phyloP scores from a whole-genome alignment of 257 asterid genomes.

The Cordia subcordata region DNA sequence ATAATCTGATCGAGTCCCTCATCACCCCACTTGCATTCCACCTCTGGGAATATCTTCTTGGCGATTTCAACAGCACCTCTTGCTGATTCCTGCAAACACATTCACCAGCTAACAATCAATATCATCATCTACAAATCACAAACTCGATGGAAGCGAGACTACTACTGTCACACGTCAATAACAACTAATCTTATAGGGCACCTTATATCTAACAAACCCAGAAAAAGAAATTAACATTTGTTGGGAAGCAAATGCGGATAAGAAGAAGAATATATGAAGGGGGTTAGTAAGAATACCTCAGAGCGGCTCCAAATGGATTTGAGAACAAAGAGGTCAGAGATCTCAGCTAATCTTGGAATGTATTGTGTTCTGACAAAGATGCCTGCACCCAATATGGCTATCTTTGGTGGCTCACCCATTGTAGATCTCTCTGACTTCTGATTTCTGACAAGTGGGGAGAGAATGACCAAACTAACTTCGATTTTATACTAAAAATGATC shows the following conservation, averaged over 20 bases:
- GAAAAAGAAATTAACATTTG: background rate
- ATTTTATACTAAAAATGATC: too few relatives aligned
- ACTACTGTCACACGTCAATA: too few relatives aligned
- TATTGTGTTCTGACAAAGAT: slow-evolving; percentile 67
- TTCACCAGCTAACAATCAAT: background rate
- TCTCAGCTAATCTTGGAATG: slow-evolving; percentile 86
- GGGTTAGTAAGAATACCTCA: slow-evolving; percentile 43
- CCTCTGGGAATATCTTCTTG: slow-evolving; percentile 56
- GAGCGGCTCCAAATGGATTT: slow-evolving; percentile 86
- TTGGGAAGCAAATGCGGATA: background rate
- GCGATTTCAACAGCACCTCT: slow-evolving; percentile 77
- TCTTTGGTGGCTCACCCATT: slow-evolving; percentile 36
- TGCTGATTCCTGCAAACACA: slow-evolving; percentile 64
- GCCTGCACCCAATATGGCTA: slow-evolving; percentile 91
- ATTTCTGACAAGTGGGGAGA: too few relatives aligned
- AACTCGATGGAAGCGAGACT: too few relatives aligned
- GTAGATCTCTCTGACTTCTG: background rate
- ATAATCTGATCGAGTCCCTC: slow-evolving; percentile 75
- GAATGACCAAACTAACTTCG: too few relatives aligned
- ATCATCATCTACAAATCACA: too few relatives aligned
- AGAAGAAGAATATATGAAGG: background rate
- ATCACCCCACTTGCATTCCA: slow-evolving; percentile 93
- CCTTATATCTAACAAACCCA: too few relatives aligned
- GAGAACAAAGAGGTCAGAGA: slow-evolving; percentile 57
- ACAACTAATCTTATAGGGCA: too few relatives aligned